Base-by-base conservation (phyloP, 2,329 filamentous ascomycete genomes). In the Metarhizium sp. region DNA sequence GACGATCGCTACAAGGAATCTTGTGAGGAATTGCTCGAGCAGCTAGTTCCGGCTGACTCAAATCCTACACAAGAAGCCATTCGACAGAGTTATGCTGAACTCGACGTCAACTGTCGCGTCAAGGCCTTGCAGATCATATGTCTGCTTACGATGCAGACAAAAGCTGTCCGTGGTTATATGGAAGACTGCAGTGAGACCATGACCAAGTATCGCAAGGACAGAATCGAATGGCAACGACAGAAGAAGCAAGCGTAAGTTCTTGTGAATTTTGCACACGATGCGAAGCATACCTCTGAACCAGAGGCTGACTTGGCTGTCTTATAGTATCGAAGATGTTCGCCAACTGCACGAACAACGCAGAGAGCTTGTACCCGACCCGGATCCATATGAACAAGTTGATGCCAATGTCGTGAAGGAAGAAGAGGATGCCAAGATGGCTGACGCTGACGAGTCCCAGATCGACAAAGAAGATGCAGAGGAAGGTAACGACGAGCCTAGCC, bases 161-260 rank as follows among this genome's bases (percentile, higher is more conserved):
- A 90, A 67, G 85, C 88, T 2, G 82, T 97, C 61, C 86, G 92
- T 53, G 86, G 84, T 16, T 95, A 95, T 67, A 87, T 99, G 77
- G 90, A 96, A 62, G 87, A 92, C 59, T 95, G 92, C 72, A 90
- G 88, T 60, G 89, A 92, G 66, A 88, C 90, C 54, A 96, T 97
- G 92, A 99, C 94, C 2, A 84, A 85, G 54, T 90, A 95, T 66
- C 86, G 94, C 51, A 99, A 99, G 71, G 88, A 95, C 67, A 96
- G 96, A 74, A 96, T 96, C 58, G 90, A 95, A 61, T 87, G 85
- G 71, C 92, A 97, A 72, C 83, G 91, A 60, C 83, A 88, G 62
- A 85, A 88, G 60, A 85, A 85, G 62, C 78, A 81, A 69, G 75
- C 77, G 81, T 85, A 74, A 71, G 82, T 78, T 30, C 18, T 4